These are phyloP conservation scores for Scutellaria barbata DNA, from an alignment of 257 asterid genomes.

Conservation along the genomic window DNA sequence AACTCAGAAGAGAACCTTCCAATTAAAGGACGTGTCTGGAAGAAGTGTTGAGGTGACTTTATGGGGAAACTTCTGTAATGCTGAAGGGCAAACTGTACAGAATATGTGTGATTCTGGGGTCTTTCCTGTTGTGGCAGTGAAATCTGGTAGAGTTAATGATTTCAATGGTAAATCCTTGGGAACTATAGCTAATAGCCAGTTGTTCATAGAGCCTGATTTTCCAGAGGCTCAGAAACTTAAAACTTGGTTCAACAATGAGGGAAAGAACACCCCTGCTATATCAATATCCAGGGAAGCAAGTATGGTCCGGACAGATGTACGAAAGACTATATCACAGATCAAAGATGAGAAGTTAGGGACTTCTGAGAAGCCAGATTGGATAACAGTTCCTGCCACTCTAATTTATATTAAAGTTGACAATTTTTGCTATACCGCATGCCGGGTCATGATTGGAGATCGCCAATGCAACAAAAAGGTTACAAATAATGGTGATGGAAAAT, in stretches of 20 bases:
- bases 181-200: slow-evolving; percentile 65
- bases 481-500: slow-evolving; percentile 85
- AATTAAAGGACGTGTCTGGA: slow-evolving; percentile 90
- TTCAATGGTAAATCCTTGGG: slow-evolving; percentile 90
- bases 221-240: slow-evolving; percentile 72
- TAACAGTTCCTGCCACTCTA: slow-evolving; percentile 70
- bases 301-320: slow-evolving; percentile 59
- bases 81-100: slow-evolving; percentile 86
- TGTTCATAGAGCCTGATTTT: slow-evolving; percentile 83
- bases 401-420: slow-evolving; percentile 65
- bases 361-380: slow-evolving; percentile 93
- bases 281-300: slow-evolving; percentile 71
- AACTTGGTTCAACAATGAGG: slow-evolving; percentile 75
- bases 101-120: slow-evolving; percentile 75
- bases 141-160: slow-evolving; percentile 75
- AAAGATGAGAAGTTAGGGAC: slow-evolving; percentile 88
- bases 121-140: slow-evolving; percentile 83
- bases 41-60: slow-evolving; percentile 88
- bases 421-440: slow-evolving; percentile 85
- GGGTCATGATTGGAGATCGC: slow-evolving; percentile 72
- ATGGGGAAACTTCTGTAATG: slow-evolving; percentile 89
- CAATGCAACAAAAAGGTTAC: slow-evolving; percentile 87
- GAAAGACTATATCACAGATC: slow-evolving; percentile 83
- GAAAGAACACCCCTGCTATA: slow-evolving; percentile 62
- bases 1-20: slow-evolving; percentile 80